phyloP scores from a whole-genome alignment of 306 rosid species.

The Cucumis sativus region DNA sequence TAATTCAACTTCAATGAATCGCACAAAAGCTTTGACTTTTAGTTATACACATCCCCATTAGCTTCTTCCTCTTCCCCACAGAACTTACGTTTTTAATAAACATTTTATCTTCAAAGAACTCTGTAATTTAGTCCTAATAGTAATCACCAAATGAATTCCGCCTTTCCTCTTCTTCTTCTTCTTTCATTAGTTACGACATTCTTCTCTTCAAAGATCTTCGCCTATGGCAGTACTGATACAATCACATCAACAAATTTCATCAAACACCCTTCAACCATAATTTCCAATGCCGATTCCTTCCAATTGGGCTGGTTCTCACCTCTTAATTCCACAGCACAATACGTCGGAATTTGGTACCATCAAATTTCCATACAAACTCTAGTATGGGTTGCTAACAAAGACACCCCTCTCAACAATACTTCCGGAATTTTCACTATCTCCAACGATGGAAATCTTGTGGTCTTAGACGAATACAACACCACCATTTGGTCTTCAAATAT shows the following conservation, averaged over 20 bases:
- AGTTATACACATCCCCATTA: neutral
- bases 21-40: neutral
- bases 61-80: neutral
- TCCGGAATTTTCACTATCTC: slow-evolving; percentile 9
- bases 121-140: neutral
- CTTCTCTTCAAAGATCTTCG: neutral
- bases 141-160: neutral
- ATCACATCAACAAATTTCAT: slow-evolving; percentile 1
- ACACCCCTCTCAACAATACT: slow-evolving; percentile 4
- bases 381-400: slow-evolving; percentile 15
- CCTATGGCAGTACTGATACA: neutral
- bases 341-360: slow-evolving; percentile 12
- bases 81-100: too few relatives aligned
- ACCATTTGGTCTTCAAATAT: slow-evolving; percentile 28
- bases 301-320: slow-evolving; percentile 16
- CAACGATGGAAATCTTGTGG: slow-evolving; percentile 10
- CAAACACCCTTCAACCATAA: neutral
- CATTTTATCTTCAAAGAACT: too few relatives aligned
- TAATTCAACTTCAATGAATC: neutral
- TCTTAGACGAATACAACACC: slow-evolving; percentile 8
- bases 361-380: neutral
- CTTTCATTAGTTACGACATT: neutral
- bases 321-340: neutral
- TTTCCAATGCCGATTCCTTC: neutral
- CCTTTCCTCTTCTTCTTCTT: neutral